phyloP scores from a whole-genome alignment of 1,284 basidiomycete species.

The Microbotryomycetes sp. region DNA sequence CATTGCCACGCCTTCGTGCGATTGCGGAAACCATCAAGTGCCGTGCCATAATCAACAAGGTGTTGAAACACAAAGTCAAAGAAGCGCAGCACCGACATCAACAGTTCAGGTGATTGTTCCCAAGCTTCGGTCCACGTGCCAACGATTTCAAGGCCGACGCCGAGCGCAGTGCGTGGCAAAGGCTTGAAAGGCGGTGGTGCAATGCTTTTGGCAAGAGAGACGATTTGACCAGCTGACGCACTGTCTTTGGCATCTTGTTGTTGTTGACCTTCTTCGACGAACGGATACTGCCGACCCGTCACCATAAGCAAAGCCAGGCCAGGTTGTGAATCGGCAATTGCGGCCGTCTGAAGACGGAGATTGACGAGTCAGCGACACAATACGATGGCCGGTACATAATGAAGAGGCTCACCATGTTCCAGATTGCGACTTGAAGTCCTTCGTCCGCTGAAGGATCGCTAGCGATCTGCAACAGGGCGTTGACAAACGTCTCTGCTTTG shows the following conservation, averaged over 20 bases:
- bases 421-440: conserved; percentile 59
- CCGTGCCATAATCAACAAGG: conserved; percentile 62
- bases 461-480: conserved; percentile 34
- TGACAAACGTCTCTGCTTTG: conserved; percentile 36
- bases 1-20: conserved; percentile 59
- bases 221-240: conserved; percentile 45
- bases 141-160: conserved; percentile 57
- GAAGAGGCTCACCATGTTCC: conserved; percentile 49
- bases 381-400: conserved; percentile 62
- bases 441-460: conserved; percentile 55
- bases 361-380: conserved; percentile 43
- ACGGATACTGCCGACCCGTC: conserved; percentile 56
- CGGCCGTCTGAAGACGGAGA: conserved; percentile 52
- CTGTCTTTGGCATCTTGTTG: conserved; percentile 36
- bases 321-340: conserved; percentile 78
- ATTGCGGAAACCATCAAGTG: conserved; percentile 54
- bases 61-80: conserved; percentile 76
- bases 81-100: conserved; percentile 70
- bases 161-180: conserved; percentile 39
- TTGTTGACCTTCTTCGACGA: conserved; percentile 37
- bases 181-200: conserved; percentile 21
- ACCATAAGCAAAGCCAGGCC: conserved; percentile 77
- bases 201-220: conserved; percentile 35
- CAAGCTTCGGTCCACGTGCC: conserved; percentile 64
- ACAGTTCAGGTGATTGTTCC: conserved; percentile 65